Evolutionary conservation across 2,329 filamentous ascomycete species (phyloP), one percentile per base, ranked within the genome.

Genomic region (Pyrenochaeta sp.): DNA sequence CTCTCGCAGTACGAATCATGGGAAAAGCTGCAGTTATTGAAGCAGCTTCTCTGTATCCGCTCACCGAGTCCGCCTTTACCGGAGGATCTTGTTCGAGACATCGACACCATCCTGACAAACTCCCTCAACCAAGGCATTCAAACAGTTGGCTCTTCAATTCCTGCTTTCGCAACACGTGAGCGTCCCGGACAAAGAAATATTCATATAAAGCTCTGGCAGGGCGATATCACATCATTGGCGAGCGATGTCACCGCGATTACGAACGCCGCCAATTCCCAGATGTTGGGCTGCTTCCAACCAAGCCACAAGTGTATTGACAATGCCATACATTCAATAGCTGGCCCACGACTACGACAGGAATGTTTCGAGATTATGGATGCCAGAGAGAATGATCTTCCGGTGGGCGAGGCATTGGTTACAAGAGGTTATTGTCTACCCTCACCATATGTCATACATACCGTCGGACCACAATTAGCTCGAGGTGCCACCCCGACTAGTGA

Each of bases 291-390:
- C 54, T 76, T 76, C 49, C 64, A 68, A 45, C 70, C 73, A 0
- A 55, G 47, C 1, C 73, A 75, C 42, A 63, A 55, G 15, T 76
- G 74, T 45, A 76, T 76, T 44, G 74, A 76, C 54, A 75, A 75
- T 43, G 65, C 69, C 1, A 76, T 76, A 36, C 73, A 77, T 49
- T 58, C 66, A 0, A 57, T 53, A 17, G 71, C 73, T 1, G 73
- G 71, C 0, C 73, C 73, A 2, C 57, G 66, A 11, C 49, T 77
- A 4, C 63, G 75, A 18, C 51, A 70, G 7, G 69, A 67, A 45
- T 77, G 72, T 45, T 54, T 53, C 37, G 56, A 58, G 1, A 48
- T 67, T 14, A 73, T 74, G 64, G 46, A 46, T 1, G 31, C 45
- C 2, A 65, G 67, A 35, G 60, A 56, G 6, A 45, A 31, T n/a